Evolutionary conservation across 2,329 filamentous ascomycete genomes (phyloP).

Genomic region (Rhynchosporium agropyri): DNA sequence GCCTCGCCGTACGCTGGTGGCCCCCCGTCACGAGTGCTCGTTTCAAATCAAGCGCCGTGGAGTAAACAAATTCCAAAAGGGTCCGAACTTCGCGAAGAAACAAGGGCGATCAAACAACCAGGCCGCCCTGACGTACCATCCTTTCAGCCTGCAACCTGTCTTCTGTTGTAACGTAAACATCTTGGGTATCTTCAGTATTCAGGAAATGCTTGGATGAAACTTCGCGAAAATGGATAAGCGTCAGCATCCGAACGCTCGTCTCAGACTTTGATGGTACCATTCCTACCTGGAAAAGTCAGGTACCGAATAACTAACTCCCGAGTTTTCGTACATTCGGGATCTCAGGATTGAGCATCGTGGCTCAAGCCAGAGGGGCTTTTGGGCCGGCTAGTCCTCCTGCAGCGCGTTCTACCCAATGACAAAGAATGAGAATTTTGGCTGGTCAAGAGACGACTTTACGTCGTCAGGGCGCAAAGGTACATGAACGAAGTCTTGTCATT

Average conservation of each 20-base stretch:
- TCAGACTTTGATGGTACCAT: not conserved
- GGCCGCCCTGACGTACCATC: no score
- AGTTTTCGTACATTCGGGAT: no score
- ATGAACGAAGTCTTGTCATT: not conserved
- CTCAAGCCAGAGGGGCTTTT: not conserved
- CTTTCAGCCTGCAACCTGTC: not conserved
- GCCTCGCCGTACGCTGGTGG: not conserved
- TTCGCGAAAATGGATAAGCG: conserved; percentile 6
- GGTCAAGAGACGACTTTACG: not conserved
- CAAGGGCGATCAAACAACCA: conserved; percentile 3
- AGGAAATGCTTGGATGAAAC: conserved; percentile 13
- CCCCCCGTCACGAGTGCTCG: conserved; percentile 7
- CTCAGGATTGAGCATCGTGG: conserved; percentile 7
- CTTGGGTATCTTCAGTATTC: not conserved
- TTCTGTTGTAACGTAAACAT: not conserved
- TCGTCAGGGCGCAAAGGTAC: not conserved
- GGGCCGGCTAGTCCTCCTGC: conserved; percentile 1
- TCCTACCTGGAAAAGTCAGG: no score
- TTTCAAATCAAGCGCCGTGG: conserved; percentile 4
- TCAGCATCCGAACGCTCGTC: conserved; percentile 1
- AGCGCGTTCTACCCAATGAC: not conserved
- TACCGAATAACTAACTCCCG: no score
- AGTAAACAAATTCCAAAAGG: conserved; percentile 11
- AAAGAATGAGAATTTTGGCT: not conserved
- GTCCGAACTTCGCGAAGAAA: not conserved